Percentiles rank a stretch among this genome's conserved stretches.
Evolutionary conservation across 116 monocot species (phyloP).

Genomic region (Thalassia testudinum): DNA sequence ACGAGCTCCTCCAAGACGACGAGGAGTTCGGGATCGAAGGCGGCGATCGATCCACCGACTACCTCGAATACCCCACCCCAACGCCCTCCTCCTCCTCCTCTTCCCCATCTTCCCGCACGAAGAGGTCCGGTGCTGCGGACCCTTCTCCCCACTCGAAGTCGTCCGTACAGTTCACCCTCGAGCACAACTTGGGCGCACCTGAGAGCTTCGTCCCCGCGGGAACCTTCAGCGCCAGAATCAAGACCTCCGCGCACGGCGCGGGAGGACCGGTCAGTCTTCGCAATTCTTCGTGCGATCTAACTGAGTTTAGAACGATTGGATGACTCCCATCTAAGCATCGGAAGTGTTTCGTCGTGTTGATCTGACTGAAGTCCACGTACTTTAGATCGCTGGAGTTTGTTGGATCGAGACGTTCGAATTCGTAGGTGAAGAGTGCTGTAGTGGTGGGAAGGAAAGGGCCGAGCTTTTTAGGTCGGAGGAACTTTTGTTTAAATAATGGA

Average conservation of each 20-base stretch:
- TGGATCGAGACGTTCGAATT: no score
- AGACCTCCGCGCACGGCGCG: slow-evolving; percentile 64
- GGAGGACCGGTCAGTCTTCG: slow-evolving; percentile 42
- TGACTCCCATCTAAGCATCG: background rate
- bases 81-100: slow-evolving; percentile 21
- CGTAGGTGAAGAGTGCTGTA: no score
- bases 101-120: slow-evolving; percentile 8
- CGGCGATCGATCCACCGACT: slow-evolving; percentile 8
- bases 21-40: slow-evolving; percentile 60
- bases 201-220: slow-evolving; percentile 62
- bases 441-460: no score
- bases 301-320: background rate
- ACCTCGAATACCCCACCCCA: slow-evolving; percentile 1
- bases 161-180: slow-evolving; percentile 72
- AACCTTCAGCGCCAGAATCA: slow-evolving; percentile 72
- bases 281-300: background rate
- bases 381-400: no score
- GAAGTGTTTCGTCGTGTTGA: background rate
- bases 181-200: slow-evolving; percentile 56
- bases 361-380: no score
- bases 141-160: no score
- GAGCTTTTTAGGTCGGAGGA: no score
- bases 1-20: slow-evolving; percentile 88
- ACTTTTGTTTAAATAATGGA: no score
- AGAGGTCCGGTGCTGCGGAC: no score